Conservation (phyloP, 2,329 filamentous ascomycete genomes). For the Clonostachys sp. region DNA sequence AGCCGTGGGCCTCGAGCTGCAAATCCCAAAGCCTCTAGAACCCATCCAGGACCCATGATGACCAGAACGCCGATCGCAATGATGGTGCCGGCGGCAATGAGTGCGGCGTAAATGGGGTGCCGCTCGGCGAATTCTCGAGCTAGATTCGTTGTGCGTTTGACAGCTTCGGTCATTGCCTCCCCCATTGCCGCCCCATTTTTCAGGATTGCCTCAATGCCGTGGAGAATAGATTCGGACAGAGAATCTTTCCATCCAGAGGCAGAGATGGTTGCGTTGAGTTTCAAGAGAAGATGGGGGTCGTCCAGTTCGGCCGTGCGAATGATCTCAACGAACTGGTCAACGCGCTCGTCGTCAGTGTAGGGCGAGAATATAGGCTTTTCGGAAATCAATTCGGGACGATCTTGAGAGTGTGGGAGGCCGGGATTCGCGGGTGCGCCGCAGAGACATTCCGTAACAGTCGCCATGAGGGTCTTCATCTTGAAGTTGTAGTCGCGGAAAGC, state of each 20-base stretch:
- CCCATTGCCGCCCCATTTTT: constrained; percentile 5
- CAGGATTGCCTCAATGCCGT: constrained; percentile 7
- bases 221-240: constrained; percentile 8
- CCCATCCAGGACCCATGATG: constrained; percentile 9
- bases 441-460: too few relatives aligned
- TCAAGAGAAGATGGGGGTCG: too few relatives aligned
- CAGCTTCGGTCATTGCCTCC: constrained; percentile 5
- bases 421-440: too few relatives aligned
- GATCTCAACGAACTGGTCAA: too few relatives aligned
- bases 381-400: too few relatives aligned
- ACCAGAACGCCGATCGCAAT: constrained; percentile 10
- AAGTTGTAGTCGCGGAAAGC: too few relatives aligned
- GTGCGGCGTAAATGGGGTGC: constrained; percentile 8
- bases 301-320: too few relatives aligned
- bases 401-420: too few relatives aligned
- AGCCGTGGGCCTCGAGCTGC: constrained; percentile 5
- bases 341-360: too few relatives aligned
- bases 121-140: constrained; percentile 10
- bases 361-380: too few relatives aligned
- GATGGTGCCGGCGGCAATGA: constrained; percentile 10
- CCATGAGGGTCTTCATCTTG: too few relatives aligned
- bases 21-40: constrained; percentile 12
- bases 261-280: too few relatives aligned
- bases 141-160: constrained; percentile 4
- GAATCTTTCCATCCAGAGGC: constrained; percentile 7